phyloP scores from a whole-genome alignment of 2,329 filamentous ascomycete genomes.

The Alternaria sp. region DNA sequence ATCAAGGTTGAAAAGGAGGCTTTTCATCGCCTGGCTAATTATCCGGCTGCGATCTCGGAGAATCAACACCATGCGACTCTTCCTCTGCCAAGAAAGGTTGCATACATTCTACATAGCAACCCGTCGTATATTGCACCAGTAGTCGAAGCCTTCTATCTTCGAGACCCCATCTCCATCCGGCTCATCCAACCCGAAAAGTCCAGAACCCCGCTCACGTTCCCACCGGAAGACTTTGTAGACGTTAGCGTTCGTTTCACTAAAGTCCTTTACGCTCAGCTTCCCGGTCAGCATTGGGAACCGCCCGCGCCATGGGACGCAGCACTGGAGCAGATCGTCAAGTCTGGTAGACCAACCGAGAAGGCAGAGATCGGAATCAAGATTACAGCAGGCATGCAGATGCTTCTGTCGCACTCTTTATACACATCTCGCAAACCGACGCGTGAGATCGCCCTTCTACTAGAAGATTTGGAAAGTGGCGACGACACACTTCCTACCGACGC shows the following conservation, averaged over 20 bases:
- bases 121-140: constrained; percentile 81
- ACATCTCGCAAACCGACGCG: constrained; percentile 72
- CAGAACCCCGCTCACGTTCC: constrained; percentile 64
- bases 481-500: constrained; percentile 71
- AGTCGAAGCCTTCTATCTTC: constrained; percentile 89
- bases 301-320: constrained; percentile 63
- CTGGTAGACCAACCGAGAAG: constrained; percentile 47
- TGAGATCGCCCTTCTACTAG: constrained; percentile 77
- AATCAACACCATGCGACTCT: constrained; percentile 78
- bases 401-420: constrained; percentile 71
- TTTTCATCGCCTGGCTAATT: constrained; percentile 85
- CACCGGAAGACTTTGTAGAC: constrained; percentile 78
- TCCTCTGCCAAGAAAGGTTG: constrained; percentile 80
- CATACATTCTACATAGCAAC: constrained; percentile 75
- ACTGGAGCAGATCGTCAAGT: constrained; percentile 35
- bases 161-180: constrained; percentile 78
- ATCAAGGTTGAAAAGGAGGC: constrained; percentile 82
- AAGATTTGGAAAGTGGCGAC: constrained; percentile 76
- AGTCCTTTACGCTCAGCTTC: constrained; percentile 88
- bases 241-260: constrained; percentile 83
- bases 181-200: constrained; percentile 64
- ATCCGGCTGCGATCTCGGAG: constrained; percentile 75
- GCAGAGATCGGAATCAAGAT: constrained; percentile 86
- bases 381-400: constrained; percentile 88
- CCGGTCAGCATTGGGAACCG: constrained; percentile 78